A percentile compares a stretch with the other conserved stretches of the same genome.
Evolutionary conservation across 23 red algal species (phyloP).

Genomic region (Gracilaria domingensis): DNA sequence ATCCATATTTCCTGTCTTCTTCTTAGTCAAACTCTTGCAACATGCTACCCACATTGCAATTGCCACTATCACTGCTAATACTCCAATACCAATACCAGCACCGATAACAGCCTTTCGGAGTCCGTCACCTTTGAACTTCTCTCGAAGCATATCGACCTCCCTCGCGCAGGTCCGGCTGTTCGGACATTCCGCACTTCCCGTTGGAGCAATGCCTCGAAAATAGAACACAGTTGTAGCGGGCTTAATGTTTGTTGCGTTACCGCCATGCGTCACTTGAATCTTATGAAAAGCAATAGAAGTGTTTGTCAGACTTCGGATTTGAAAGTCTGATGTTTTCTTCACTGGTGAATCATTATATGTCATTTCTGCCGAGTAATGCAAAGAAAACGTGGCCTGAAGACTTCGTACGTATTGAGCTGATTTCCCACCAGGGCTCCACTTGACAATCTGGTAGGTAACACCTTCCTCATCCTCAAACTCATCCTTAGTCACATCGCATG

Average conservation of each 20-base stretch:
- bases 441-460: not conserved
- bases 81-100: conserved; percentile 16
- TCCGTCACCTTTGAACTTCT: conserved; percentile 6
- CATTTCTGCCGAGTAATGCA: not conserved
- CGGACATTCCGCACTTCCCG: conserved; percentile 3
- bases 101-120: conserved; percentile 15
- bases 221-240: conserved; percentile 5
- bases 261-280: not conserved
- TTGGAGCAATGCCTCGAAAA: not conserved
- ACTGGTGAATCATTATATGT: conserved; percentile 3
- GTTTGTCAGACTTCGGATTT: not conserved
- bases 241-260: not conserved
- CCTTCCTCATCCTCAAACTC: not conserved
- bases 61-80: conserved; percentile 10
- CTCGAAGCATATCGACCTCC: not conserved
- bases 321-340: not conserved
- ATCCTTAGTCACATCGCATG: conserved; percentile 1
- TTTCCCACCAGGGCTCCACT: conserved; percentile 29
- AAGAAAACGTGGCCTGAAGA: not conserved
- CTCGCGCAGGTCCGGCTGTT: conserved; percentile 23
- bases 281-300: not conserved
- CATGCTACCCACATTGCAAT: conserved; percentile 14
- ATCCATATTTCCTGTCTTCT: not conserved
- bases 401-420: conserved; percentile 5
- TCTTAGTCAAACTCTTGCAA: conserved; percentile 36